Conservation (phyloP, 2,329 filamentous ascomycete species). For the Lasiodiplodia sp. region DNA sequence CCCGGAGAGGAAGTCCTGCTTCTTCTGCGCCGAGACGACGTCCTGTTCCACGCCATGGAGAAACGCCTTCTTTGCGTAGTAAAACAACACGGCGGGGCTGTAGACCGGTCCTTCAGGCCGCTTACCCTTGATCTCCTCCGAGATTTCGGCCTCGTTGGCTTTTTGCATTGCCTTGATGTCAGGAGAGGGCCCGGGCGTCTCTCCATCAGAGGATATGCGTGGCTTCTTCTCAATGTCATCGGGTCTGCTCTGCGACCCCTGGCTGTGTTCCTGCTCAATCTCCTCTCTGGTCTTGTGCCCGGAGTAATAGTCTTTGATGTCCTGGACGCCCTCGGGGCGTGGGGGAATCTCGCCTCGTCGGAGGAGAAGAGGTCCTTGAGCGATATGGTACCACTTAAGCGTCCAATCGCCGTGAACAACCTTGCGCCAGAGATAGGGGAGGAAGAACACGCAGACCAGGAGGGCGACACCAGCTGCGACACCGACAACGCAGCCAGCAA, state of each 20-base stretch:
- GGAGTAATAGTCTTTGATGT: conserved; percentile 63
- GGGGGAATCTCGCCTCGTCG: conserved; percentile 47
- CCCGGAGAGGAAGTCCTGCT: conserved; percentile 57
- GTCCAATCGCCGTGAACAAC: conserved; percentile 69
- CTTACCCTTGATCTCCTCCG: conserved; percentile 35
- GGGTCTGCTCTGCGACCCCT: conserved; percentile 33
- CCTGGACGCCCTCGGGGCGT: conserved; percentile 50
- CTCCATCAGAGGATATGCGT: background rate
- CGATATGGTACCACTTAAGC: conserved; percentile 63
- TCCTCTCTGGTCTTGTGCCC: conserved; percentile 64
- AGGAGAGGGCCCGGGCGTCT: conserved; percentile 3
- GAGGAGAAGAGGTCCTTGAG: conserved; percentile 62
- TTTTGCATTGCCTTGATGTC: conserved; percentile 7
- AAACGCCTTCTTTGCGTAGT: conserved; percentile 54
- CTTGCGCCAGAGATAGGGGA: conserved; percentile 66
- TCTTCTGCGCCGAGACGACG: conserved; percentile 52
- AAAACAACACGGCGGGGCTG: conserved; percentile 52
- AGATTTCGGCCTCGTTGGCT: background rate
- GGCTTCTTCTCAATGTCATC: conserved; percentile 41
- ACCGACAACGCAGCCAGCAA: conserved; percentile 63
- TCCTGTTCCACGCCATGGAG: conserved; percentile 61
- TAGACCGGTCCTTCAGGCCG: conserved; percentile 52
- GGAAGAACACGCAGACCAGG: conserved; percentile 61
- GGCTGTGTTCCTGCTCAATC: conserved; percentile 46
- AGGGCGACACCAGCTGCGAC: conserved; percentile 59